Evolutionary conservation across 805 yeast genomes (phyloP), one percentile per base, ranked within the genome.

Genomic region (Pichia gijzeniarum): DNA sequence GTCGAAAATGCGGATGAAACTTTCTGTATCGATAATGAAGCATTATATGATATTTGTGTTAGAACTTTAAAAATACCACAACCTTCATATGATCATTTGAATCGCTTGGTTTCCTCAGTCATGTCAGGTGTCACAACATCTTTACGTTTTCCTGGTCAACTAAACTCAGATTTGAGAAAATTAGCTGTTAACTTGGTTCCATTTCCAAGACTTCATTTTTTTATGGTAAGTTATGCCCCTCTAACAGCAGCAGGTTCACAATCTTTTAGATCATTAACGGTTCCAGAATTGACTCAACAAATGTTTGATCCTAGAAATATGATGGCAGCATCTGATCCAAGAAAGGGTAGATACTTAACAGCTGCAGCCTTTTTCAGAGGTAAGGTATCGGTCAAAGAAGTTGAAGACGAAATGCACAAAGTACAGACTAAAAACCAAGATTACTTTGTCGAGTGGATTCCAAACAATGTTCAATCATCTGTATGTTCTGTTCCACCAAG

Each of bases 101-200:
- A 89, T 70, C 76, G 75, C 56, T 75, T 89, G 63, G 93, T 89
- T 31, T 83, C 95, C 14, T 78, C 88, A 38, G 96, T 89, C 47
- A 89, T 89, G 96, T 82, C 93, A 18, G 96, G 96, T 70, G 90
- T 89, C 47, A 89, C 96, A 44, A 89, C 96, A 17, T 85, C 95
- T 17, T 74, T 89, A 59, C 84, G 96, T 69, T 89, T 82, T 74
- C 96, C 96, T 50, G 96, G 96, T 62, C 95, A 89, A 72, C 79
- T 89, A 64, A 89, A 89, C 72, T 82, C 95, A 21, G 96, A 89
- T 69, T 73, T 89, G 64, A 82, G 96, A 70, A 89, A 89, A 67
- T 75, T 89, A 61, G 96, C 96, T 14, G 96, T 89, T 49, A 89
- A 89, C 70, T 74, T 89, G 69, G 95, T 89, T 49, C 96, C 96